Base-by-base conservation (phyloP, 1,284 basidiomycete species). In the Phenoliferia sp. region DNA sequence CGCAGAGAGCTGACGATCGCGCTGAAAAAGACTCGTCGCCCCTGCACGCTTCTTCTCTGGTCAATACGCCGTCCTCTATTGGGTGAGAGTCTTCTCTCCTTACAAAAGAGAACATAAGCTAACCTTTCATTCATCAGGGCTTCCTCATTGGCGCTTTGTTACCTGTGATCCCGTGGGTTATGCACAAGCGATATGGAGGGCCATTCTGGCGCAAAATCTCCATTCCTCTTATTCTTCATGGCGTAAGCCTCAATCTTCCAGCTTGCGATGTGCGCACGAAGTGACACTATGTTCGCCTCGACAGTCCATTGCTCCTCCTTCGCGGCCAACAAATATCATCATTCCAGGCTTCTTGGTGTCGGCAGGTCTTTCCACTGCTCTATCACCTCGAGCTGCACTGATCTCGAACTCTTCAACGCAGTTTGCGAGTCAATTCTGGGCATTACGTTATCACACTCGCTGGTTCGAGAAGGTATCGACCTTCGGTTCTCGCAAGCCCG, bases 1-100 rank as follows among this genome's bases (percentile, higher is more conserved):
- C 39, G 39, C 22, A 12, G n/a, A 12, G 39, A 44, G 39, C 39
- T 44, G 22, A 22, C 39, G 39, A 44, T 22, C 22, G 39, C 12
- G 12, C 39, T 44, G 12, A 44, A 44, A 12, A 12, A 44, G 80
- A 9, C 61, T 78, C 3, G 76, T 81, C 2, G 79, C 78, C 9
- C 80, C 80, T 2, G 65, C 75, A 10, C 73, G 77, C 10, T 81
- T 81, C 73, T 81, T 81, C 70, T 60, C 67, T 0, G 80, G 80
- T 12, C 68, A 75, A 36, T 81, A 81, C 62, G 59, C 54, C 9
- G 60, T 62, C 2, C 39, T 73, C 16, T 73, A 73, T 55, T 67
- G 63, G 65, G 71, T 70, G n/a, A 19, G 71, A 52, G 3, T 3
- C 4, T 2, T 0, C 29, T 56, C 48, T 50, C 3, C 28, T 60